Base-by-base conservation (phyloP, 257 asterid species). In the Fraxinus americana region DNA sequence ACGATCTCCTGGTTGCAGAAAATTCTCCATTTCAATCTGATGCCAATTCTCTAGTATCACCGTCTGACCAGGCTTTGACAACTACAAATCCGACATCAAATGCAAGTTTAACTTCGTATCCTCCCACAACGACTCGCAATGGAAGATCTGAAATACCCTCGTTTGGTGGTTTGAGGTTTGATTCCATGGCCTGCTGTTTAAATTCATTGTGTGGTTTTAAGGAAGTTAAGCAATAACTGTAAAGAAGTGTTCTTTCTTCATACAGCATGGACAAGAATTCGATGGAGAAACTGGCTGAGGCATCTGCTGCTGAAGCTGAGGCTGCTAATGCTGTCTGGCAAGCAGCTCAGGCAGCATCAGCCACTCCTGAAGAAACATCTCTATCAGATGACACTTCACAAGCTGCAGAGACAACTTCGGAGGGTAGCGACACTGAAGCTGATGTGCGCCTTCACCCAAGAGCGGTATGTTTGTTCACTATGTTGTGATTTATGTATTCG, bases 221-320 rank as follows among this genome's bases (percentile, higher is more conserved):
- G 41, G 54, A 77, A 36, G 54, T 61, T 61, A 43, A 43, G 17
- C 52, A 12, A 61, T 61, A 21, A 61, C 13, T 23, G 2, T 65
- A 74, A 19, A 41, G 45, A 80, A 63, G 66, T 77, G 43, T 80
- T 75, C 29, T 78, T 30, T 61, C 68, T 8, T 61, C 32, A 13
- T 87, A 65, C 83, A 96, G 99, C 71, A 87, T 90, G 92, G 91
- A 93, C 85, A 87, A 82, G 73, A 85, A 86, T 82, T 96, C 99
- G 17, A 84, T 93, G 97, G 98, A 92, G 74, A 93, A 88, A 86
- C 86, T 96, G 76, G 94, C 93, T 9, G 94, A 96, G 87, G 99
- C 98, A 67, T 96, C 98, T 65, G 97, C 99, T 75, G 99, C 99
- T 48, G 99, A 96, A 90, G 99, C 99, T 72, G 96, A 93, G 90